Conservation (phyloP, 2,329 filamentous ascomycete genomes). For the Zymoseptoria brevis region DNA sequence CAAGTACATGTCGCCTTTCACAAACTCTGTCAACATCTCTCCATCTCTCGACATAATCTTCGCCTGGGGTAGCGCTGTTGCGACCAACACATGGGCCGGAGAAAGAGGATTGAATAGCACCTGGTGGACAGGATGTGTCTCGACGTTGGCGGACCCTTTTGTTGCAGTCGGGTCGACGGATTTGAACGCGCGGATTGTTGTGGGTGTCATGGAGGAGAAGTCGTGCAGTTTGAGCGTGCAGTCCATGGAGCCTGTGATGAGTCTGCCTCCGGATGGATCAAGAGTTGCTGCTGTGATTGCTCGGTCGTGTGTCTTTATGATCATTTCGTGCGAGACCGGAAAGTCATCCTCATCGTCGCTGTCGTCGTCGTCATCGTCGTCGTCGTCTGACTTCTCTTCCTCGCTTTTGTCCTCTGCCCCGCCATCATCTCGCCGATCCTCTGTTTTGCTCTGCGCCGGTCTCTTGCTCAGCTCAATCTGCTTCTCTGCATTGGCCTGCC, state of each 20-base stretch:
- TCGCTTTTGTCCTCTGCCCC: conserved; percentile 13
- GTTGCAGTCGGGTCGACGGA: conserved; percentile 77
- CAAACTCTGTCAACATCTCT: conserved; percentile 75
- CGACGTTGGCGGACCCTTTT: conserved; percentile 63
- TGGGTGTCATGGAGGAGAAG: conserved; percentile 90
- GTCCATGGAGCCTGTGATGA: conserved; percentile 87
- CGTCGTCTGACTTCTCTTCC: conserved; percentile 42
- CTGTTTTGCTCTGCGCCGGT: conserved; percentile 32
- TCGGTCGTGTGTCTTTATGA: conserved; percentile 85
- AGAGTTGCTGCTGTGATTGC: conserved; percentile 76
- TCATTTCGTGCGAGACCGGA: conserved; percentile 84
- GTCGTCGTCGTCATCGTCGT: conserved; percentile 51
- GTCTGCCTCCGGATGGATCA: conserved; percentile 73
- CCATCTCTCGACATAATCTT: conserved; percentile 86
- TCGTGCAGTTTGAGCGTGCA: conserved; percentile 90
- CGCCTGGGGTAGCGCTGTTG: conserved; percentile 82
- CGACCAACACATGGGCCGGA: conserved; percentile 72
- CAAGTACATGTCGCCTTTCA: conserved; percentile 97
- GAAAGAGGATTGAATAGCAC: conserved; percentile 78
- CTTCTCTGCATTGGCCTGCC: conserved; percentile 63
- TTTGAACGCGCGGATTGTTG: conserved; percentile 87
- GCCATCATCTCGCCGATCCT: background rate
- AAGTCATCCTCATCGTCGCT: conserved; percentile 76
- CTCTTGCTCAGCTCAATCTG: conserved; percentile 77
- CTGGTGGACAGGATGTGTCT: conserved; percentile 82